Evolutionary conservation across 768 basidiomycete genomes (phyloP).

Genomic region (Amanita rubescens): DNA sequence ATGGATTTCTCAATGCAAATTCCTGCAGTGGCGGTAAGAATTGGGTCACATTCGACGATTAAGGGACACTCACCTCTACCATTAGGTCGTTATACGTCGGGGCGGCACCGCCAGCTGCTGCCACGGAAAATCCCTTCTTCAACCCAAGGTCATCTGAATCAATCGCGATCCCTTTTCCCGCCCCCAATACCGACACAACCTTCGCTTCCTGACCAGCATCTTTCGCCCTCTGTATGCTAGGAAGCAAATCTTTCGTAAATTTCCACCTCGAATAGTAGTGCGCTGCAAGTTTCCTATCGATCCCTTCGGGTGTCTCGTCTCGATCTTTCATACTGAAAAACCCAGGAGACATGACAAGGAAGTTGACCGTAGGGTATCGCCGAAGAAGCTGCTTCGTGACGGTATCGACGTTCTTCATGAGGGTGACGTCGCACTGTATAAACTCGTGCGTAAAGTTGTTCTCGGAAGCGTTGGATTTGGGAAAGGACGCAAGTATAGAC

Average conservation of each 20-base stretch:
- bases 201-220: constrained; percentile 42
- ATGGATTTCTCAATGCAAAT: constrained; percentile 24
- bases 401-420: constrained; percentile 43
- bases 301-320: constrained; percentile 37
- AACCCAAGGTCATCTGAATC: constrained; percentile 44
- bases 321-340: constrained; percentile 29
- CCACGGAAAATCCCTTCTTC: constrained; percentile 35
- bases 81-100: constrained; percentile 49
- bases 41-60: not conserved
- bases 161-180: constrained; percentile 25
- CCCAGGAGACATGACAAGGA: constrained; percentile 41
- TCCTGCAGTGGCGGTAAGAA: constrained; percentile 15
- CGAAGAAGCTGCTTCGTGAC: constrained; percentile 21
- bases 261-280: constrained; percentile 42
- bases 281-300: constrained; percentile 35
- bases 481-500: constrained; percentile 34
- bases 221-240: constrained; percentile 34
- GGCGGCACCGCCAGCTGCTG: constrained; percentile 25
- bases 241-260: constrained; percentile 39
- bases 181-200: constrained; percentile 37
- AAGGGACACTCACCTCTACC: constrained; percentile 32
- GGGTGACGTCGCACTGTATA: constrained; percentile 44
- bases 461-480: constrained; percentile 16
- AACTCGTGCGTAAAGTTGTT: constrained; percentile 31
- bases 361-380: constrained; percentile 41